phyloP scores from a whole-genome alignment of 148 eudicot species.

The Nepenthes mirabilis region DNA sequence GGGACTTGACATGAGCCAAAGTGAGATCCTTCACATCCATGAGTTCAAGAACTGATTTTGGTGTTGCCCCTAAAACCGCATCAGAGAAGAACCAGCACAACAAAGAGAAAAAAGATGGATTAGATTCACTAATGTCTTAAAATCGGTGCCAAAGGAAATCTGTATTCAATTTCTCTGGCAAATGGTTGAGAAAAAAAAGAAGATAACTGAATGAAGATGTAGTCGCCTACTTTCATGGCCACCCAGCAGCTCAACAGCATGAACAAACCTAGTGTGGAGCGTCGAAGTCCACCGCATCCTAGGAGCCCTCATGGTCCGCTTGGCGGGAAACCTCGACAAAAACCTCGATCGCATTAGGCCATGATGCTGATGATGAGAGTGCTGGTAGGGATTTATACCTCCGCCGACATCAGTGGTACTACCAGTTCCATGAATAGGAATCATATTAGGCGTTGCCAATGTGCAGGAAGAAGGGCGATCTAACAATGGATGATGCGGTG shows the following conservation, averaged over 20 bases:
- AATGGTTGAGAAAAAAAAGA: background rate
- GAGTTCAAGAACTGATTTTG: constrained; percentile 21
- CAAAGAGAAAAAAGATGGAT: no score
- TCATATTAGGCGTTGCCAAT: background rate
- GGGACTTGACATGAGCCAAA: constrained; percentile 23
- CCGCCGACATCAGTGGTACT: background rate
- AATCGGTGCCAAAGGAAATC: background rate
- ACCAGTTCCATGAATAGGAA: background rate
- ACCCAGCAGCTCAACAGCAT: constrained; percentile 21
- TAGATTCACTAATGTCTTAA: background rate
- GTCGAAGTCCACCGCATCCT: constrained; percentile 23
- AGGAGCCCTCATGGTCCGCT: constrained; percentile 21
- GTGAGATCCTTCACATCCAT: constrained; percentile 22
- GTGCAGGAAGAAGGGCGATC: background rate
- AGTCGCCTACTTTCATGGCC: constrained; percentile 21
- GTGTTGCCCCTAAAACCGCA: constrained; percentile 19
- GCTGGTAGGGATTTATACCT: background rate
- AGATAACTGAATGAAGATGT: background rate
- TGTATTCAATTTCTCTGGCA: background rate
- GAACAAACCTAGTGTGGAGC: constrained; percentile 18
- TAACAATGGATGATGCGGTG: constrained; percentile 5
- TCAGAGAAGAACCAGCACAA: background rate
- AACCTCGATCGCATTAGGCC: constrained; percentile 50
- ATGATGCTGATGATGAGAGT: constrained; percentile 13
- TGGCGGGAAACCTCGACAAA: constrained; percentile 61